phyloP scores from a whole-genome alignment of 139 green algal species.

The Micromonas pusilla region DNA sequence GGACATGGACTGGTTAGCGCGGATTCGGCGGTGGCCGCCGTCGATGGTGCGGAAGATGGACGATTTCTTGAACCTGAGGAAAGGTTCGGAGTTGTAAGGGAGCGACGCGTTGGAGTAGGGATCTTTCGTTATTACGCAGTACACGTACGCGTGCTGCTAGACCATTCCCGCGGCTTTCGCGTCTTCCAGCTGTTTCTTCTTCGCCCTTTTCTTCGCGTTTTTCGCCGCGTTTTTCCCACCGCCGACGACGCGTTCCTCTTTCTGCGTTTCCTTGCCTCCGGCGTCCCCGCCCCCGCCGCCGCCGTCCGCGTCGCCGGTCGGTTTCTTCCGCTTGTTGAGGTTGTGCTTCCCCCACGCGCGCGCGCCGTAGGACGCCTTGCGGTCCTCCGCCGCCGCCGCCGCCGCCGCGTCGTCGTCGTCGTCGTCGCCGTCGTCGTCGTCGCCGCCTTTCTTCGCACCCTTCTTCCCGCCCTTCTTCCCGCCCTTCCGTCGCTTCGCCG shows the following conservation, averaged over 20 bases:
- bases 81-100: neutral
- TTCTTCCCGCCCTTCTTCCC: neutral
- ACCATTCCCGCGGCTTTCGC: neutral
- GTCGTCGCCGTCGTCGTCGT: neutral
- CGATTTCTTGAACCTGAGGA: slow-evolving; percentile 23
- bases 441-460: neutral
- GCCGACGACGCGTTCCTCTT: too few relatives aligned
- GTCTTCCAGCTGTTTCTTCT: neutral
- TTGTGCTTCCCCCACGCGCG: slow-evolving; percentile 13
- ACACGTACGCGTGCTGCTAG: neutral
- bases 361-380: slow-evolving; percentile 1
- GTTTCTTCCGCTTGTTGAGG: neutral
- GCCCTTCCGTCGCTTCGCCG: neutral
- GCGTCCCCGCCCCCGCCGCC: neutral
- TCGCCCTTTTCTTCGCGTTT: slow-evolving; percentile 24
- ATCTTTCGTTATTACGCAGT: too few relatives aligned
- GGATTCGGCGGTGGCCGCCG: slow-evolving; percentile 56
- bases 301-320: neutral
- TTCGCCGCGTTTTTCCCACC: slow-evolving; percentile 16
- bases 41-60: slow-evolving; percentile 26
- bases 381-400: neutral
- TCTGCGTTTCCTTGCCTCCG: too few relatives aligned
- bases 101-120: neutral
- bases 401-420: neutral
- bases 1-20: slow-evolving; percentile 64